Evolutionary conservation across 352 stramenopile species (phyloP).

Genomic region (Globisporangium paddicum): DNA sequence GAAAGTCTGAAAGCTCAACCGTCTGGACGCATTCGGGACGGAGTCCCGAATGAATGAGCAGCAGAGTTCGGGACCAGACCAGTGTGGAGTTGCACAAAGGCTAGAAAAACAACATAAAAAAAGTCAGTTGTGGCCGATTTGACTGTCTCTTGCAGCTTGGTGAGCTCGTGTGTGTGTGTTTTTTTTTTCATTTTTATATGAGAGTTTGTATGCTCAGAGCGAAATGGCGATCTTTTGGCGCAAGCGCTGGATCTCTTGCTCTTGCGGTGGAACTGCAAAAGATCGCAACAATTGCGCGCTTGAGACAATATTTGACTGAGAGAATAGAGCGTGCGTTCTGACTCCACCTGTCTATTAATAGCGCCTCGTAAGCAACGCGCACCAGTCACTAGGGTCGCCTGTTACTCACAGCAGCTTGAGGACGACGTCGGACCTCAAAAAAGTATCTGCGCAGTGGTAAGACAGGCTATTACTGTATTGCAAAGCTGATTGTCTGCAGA

Average conservation of each 20-base stretch:
- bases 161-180: too few relatives aligned
- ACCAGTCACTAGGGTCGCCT: neutral
- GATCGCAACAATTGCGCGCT: neutral
- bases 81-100: neutral
- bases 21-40: neutral
- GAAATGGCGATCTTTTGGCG: neutral
- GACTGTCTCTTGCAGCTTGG: slow-evolving; percentile 7
- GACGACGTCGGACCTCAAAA: neutral
- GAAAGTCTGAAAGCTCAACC: neutral
- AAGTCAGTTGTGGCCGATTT: slow-evolving; percentile 7
- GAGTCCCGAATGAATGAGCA: neutral
- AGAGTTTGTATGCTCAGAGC: neutral
- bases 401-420: neutral
- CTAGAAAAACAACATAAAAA: too few relatives aligned
- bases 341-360: neutral
- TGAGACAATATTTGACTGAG: neutral
- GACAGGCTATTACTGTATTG: too few relatives aligned
- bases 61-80: neutral
- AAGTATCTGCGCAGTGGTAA: too few relatives aligned
- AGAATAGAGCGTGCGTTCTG: neutral
- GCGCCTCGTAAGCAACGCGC: neutral
- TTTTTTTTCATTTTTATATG: neutral
- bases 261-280: neutral
- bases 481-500: neutral
- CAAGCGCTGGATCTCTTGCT: neutral